A percentile compares a stretch with the other conserved stretches of the same genome.
Conservation (phyloP, 2,329 filamentous ascomycete species). For the Pyrenophora tritici-repentis region DNA sequence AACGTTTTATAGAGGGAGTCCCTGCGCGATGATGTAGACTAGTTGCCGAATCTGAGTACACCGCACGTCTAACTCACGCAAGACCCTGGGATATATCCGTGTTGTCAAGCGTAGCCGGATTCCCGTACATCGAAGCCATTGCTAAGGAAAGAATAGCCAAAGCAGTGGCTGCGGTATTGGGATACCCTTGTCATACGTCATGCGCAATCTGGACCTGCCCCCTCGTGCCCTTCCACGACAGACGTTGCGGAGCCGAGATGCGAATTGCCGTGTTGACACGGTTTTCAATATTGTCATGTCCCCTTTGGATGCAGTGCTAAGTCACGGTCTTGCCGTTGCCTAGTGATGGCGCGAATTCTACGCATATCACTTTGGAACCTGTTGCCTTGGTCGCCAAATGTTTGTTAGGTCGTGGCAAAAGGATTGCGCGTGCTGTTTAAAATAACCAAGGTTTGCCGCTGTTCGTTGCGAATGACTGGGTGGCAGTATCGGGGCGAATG, state of each 20-base stretch:
- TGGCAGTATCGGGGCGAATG: constrained; percentile 6
- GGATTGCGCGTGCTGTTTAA: constrained; percentile 31
- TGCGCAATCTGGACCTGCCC: constrained; percentile 2
- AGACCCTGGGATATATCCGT: background rate
- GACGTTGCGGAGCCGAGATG: constrained; percentile 2
- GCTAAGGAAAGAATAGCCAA: background rate
- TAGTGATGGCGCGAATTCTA: constrained; percentile 25
- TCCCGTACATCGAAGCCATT: background rate
- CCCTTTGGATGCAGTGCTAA: constrained; percentile 13
- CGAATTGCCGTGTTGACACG: constrained; percentile 14
- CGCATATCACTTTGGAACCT: constrained; percentile 16
- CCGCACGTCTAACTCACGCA: constrained; percentile 3
- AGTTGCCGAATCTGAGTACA: constrained; percentile 13
- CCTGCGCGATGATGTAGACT: constrained; percentile 29
- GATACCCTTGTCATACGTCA: constrained; percentile 9
- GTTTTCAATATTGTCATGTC: constrained; percentile 16
- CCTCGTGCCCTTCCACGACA: constrained; percentile 12
- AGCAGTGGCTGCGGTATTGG: constrained; percentile 9
- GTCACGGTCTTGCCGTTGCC: constrained; percentile 7
- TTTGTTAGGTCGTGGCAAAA: constrained; percentile 26
- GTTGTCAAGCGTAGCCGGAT: constrained; percentile 10
- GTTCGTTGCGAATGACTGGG: constrained; percentile 14
- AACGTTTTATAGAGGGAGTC: constrained; percentile 9
- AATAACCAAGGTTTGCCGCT: constrained; percentile 14
- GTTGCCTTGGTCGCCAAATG: constrained; percentile 16